These are phyloP conservation scores for Cyclospora cayetanensis DNA, from an alignment of 169 alveolate species.

Conservation along the genomic window DNA sequence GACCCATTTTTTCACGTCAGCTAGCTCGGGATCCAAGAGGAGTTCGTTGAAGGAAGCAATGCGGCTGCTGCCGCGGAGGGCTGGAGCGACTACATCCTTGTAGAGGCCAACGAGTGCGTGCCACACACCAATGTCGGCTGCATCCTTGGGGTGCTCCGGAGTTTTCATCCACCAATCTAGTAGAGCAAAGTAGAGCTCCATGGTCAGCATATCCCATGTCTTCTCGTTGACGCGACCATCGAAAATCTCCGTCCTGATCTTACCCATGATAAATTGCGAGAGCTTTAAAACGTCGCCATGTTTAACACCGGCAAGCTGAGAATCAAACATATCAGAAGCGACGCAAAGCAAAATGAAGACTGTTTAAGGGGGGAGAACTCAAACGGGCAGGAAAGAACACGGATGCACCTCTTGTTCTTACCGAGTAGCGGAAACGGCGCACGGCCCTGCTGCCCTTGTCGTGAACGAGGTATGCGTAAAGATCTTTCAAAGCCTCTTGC, in stretches of 20 bases:
- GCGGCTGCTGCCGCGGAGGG: slow-evolving; percentile 40
- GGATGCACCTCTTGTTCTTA: no score
- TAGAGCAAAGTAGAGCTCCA: background rate
- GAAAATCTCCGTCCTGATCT: background rate
- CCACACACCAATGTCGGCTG: slow-evolving; percentile 32
- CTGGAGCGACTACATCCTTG: slow-evolving; percentile 10
- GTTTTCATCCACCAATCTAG: slow-evolving; percentile 10
- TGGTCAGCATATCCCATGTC: background rate
- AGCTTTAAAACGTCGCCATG: background rate
- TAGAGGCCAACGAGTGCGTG: slow-evolving; percentile 16
- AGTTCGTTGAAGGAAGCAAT: background rate
- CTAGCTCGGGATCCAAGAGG: slow-evolving; percentile 42
- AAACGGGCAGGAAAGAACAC: no score
- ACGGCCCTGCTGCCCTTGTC: background rate
- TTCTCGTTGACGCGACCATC: background rate
- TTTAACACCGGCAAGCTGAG: background rate
- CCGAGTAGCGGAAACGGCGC: background rate
- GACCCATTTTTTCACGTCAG: background rate
- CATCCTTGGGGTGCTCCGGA: slow-evolving; percentile 62
- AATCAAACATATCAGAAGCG: background rate
- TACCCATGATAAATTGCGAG: background rate
- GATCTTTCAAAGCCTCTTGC: background rate
- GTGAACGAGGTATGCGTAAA: background rate
- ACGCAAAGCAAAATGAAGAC: background rate
- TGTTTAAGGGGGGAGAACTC: background rate